Evolutionary conservation across 192 early-diverging fungal species (phyloP).

Genomic region (Chytriomyces hyalinus): DNA sequence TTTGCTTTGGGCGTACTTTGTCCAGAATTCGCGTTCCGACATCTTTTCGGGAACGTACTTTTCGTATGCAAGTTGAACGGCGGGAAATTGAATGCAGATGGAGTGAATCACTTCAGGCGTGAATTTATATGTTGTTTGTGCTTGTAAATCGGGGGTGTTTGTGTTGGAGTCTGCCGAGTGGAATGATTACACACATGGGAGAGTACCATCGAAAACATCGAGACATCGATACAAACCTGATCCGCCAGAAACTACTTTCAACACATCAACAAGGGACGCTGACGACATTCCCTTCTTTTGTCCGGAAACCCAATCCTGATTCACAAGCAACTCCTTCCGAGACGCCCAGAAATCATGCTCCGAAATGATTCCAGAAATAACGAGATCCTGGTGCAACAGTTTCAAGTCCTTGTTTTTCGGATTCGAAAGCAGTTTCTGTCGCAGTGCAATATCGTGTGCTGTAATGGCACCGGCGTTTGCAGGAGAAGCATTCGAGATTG

Average conservation of each 20-base stretch:
- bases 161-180: background rate
- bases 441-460: conserved; percentile 62
- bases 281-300: conserved; percentile 85
- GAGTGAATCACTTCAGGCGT: conserved; percentile 88
- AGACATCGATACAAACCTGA: conserved; percentile 48
- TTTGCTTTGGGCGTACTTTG: conserved; percentile 78
- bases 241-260: conserved; percentile 66
- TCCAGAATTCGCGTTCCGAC: conserved; percentile 86
- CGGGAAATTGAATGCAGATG: conserved; percentile 89
- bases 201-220: no score
- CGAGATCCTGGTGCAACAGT: conserved; percentile 77
- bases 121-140: conserved; percentile 71
- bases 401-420: conserved; percentile 68
- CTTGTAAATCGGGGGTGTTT: background rate
- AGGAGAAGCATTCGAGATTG: conserved; percentile 12
- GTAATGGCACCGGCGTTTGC: conserved; percentile 43
- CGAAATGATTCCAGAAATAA: conserved; percentile 70
- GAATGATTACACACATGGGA: no score
- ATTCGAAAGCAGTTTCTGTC: conserved; percentile 63
- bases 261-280: conserved; percentile 63
- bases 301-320: conserved; percentile 66
- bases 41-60: conserved; percentile 80
- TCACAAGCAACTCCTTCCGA: conserved; percentile 75
- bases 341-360: conserved; percentile 97
- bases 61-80: conserved; percentile 81